A percentile compares a stretch with the other conserved stretches of the same genome.
Evolutionary conservation across 2,329 filamentous ascomycete genomes (phyloP).

Genomic region (Cordyceps fumosorosea): DNA sequence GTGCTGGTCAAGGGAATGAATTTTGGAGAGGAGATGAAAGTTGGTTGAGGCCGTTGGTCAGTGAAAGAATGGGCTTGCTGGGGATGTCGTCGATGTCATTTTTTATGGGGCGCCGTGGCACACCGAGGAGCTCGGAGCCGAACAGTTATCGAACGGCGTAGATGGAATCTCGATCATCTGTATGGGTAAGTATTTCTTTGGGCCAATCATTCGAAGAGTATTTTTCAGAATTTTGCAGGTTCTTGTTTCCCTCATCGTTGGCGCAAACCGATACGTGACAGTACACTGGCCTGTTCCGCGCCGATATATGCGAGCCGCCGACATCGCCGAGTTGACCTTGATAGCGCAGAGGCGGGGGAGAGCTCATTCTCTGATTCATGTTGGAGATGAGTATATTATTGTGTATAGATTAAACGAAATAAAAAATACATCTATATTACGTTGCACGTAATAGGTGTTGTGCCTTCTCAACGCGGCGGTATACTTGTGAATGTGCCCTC

Average conservation of each 20-base stretch:
- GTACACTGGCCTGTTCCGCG: not conserved
- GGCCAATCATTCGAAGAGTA: not conserved
- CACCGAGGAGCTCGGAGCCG: not conserved
- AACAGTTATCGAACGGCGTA: not conserved
- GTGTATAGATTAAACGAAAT: no score
- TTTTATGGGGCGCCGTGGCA: slow-evolving; percentile 7
- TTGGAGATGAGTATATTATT: no score
- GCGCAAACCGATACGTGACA: not conserved
- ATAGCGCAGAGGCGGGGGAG: not conserved
- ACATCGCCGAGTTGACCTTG: not conserved
- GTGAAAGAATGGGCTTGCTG: not conserved
- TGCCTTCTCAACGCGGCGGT: no score
- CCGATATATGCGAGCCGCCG: not conserved
- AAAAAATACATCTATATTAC: no score
- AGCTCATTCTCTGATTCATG: no score
- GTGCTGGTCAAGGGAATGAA: not conserved
- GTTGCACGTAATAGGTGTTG: no score
- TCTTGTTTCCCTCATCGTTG: not conserved
- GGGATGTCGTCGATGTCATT: not conserved
- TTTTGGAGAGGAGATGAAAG: not conserved
- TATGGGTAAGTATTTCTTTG: not conserved
- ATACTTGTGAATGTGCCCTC: no score
- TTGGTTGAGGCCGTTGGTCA: not conserved
- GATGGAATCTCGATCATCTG: not conserved
- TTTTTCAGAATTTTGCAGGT: not conserved